Conservation (phyloP, 2,329 filamentous ascomycete genomes). For the Penicillium glabrum region DNA sequence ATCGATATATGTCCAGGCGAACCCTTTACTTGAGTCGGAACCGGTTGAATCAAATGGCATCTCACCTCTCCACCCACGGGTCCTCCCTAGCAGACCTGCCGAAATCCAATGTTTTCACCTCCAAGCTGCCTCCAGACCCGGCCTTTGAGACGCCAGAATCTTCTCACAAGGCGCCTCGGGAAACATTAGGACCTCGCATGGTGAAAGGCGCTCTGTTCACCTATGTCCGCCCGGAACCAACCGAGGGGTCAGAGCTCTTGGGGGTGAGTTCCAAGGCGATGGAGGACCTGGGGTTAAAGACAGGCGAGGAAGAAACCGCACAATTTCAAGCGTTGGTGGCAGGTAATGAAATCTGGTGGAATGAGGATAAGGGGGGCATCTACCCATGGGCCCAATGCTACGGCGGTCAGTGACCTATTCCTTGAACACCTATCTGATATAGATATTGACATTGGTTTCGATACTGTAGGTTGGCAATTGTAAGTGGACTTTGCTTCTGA, state of each 20-base stretch:
- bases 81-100: slow-evolving; percentile 53
- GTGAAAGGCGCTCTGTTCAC: slow-evolving; percentile 86
- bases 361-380: slow-evolving; percentile 71
- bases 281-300: slow-evolving; percentile 73
- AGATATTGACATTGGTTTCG: neutral
- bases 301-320: slow-evolving; percentile 66
- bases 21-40: slow-evolving; percentile 12
- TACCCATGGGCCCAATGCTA: slow-evolving; percentile 99
- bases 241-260: slow-evolving; percentile 73
- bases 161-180: slow-evolving; percentile 78
- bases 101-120: slow-evolving; percentile 65
- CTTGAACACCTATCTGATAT: neutral
- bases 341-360: slow-evolving; percentile 78
- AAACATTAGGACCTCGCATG: slow-evolving; percentile 73
- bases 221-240: slow-evolving; percentile 78
- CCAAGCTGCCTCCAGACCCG: slow-evolving; percentile 71
- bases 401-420: slow-evolving; percentile 60
- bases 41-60: slow-evolving; percentile 48
- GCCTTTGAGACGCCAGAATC: slow-evolving; percentile 75
- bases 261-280: slow-evolving; percentile 77
- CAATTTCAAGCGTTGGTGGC: slow-evolving; percentile 76
- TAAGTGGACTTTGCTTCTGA: slow-evolving; percentile 24
- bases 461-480: slow-evolving; percentile 49
- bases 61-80: slow-evolving; percentile 39
- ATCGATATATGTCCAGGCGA: slow-evolving; percentile 27